phyloP scores from a whole-genome alignment of 495 filamentous ascomycete genomes.

The Aspergillus ostianus region DNA sequence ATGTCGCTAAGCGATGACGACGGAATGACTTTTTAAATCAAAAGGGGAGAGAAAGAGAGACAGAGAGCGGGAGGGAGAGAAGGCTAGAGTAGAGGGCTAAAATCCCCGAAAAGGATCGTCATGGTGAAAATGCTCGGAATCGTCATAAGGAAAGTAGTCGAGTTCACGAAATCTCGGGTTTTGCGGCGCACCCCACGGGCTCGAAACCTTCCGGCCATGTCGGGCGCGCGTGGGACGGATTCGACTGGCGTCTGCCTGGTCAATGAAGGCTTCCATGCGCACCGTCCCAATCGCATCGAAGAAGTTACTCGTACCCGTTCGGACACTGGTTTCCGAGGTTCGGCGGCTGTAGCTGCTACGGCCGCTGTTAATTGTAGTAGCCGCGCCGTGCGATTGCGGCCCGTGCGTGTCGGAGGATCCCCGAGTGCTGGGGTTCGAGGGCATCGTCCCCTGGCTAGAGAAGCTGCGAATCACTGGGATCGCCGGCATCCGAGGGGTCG shows the following conservation, averaged over 20 bases:
- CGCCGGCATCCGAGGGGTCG: conserved; percentile 68
- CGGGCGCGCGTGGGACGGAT: conserved; percentile 22
- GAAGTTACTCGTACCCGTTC: conserved; percentile 35
- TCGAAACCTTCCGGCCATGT: conserved; percentile 36
- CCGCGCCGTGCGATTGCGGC: conserved; percentile 11
- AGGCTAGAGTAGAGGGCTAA: conserved; percentile 13
- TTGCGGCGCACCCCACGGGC: conserved; percentile 34
- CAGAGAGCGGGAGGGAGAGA: neutral
- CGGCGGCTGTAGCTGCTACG: conserved; percentile 42
- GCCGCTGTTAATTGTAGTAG: conserved; percentile 29
- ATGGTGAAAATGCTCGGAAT: conserved; percentile 34
- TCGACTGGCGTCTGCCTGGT: conserved; percentile 38
- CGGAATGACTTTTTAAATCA: neutral
- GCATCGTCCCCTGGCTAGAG: conserved; percentile 57
- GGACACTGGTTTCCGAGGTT: conserved; percentile 45
- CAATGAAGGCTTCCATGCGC: conserved; percentile 90
- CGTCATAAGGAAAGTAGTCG: conserved; percentile 33
- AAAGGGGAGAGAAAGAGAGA: neutral
- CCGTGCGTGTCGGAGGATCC: conserved; percentile 60
- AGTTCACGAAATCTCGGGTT: conserved; percentile 30
- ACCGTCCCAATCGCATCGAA: conserved; percentile 80
- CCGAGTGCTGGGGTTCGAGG: conserved; percentile 42
- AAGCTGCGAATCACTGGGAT: conserved; percentile 76
- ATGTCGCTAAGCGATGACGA: neutral
- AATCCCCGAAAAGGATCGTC: conserved; percentile 44